Evolutionary conservation across 2,329 filamentous ascomycete species (phyloP), one percentile per base, ranked within the genome.

Genomic region (Penicillium glabrum): DNA sequence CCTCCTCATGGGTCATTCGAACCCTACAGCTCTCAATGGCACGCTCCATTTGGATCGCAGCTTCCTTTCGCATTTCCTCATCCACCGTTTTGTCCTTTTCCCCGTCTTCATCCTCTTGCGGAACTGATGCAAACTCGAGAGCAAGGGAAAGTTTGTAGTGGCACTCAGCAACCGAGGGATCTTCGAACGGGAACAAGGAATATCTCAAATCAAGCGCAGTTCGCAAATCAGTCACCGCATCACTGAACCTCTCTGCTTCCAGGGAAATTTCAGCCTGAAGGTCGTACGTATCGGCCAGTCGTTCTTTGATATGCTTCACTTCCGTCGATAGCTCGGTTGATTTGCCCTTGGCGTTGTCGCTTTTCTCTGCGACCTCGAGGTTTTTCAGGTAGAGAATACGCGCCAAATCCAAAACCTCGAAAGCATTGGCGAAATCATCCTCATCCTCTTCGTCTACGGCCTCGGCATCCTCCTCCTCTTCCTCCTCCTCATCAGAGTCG

Each of bases 71-170:
- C 73, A 86, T 77, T 5, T 75, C 76, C 66, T 83, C 79, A 63
- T 87, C 81, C 13, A 86, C 61, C 21, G 62, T 56, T 50, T 69
- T 66, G n/a, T 57, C 39, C 39, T 41, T 72, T 72, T 75, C 62
- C 62, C 82, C 55, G 67, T 77, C 31, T 61, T 79, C 47, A 29
- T 69, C 69, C 16, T 69, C 67, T 58, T 73, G 73, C 29, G 87
- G 90, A 46, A 95, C 86, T 0, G 91, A 95, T 4, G 91, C 91
- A 66, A 98, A 98, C 71, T 99, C 95, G 27, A 99, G 83, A 0
- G 95, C 95, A 16, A 99, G 84, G 0, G 93, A 96, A 26, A 99
- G 87, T 77, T 97, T 98, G 80, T 90, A 99, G 78, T 99, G 92
- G 16, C 91, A 93, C 79, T 99, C 95, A 43, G 95, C 93, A 55